Conservation (phyloP, 768 basidiomycete genomes). For the Lentinula raphanica region DNA sequence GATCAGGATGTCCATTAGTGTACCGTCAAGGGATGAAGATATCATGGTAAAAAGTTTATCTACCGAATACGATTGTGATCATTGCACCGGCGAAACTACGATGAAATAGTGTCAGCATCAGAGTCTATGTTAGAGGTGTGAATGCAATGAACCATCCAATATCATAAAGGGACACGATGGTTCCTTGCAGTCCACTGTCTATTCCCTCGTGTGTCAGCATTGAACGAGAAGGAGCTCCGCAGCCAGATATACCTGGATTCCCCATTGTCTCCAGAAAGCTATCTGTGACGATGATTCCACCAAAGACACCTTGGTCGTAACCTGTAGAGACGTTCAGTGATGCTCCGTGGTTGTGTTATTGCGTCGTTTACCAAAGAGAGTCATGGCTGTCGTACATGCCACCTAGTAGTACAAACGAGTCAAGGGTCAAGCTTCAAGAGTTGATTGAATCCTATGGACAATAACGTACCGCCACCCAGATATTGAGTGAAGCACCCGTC, state of each 20-base stretch:
- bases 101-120: too few relatives aligned
- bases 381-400: conserved; percentile 48
- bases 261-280: conserved; percentile 44
- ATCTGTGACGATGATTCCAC: conserved; percentile 45
- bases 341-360: too few relatives aligned
- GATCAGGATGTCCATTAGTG: not conserved
- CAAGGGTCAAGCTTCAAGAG: too few relatives aligned
- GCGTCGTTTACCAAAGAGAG: conserved; percentile 46
- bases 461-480: conserved; percentile 27
- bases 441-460: not conserved
- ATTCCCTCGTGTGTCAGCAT: not conserved
- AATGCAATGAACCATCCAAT: conserved; percentile 22
- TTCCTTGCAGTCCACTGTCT: conserved; percentile 37
- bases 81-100: conserved; percentile 42
- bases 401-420: conserved; percentile 24
- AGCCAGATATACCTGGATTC: conserved; percentile 24
- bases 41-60: not conserved
- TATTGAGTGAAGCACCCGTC: conserved; percentile 38
- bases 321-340: conserved; percentile 18
- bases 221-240: not conserved
- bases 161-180: conserved; percentile 47
- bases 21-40: not conserved
- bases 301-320: conserved; percentile 51
- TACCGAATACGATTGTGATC: conserved; percentile 36
- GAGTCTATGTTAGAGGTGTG: too few relatives aligned